These are phyloP conservation scores for Elsinoe batatas DNA, from an alignment of 2,329 filamentous ascomycete species.

Conservation along the genomic window DNA sequence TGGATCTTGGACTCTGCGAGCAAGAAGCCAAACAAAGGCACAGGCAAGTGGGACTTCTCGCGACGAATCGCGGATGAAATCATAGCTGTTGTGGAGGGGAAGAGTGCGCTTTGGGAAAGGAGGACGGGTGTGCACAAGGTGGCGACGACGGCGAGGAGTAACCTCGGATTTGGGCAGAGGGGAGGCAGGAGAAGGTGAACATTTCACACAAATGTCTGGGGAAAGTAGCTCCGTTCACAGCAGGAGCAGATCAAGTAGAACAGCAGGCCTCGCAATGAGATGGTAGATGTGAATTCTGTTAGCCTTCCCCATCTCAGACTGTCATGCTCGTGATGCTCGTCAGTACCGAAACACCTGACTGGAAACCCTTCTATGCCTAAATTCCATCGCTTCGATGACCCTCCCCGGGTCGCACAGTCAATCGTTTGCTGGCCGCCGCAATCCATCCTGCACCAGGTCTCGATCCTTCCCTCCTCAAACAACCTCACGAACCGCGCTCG, in stretches of 20 bases:
- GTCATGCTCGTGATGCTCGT: slow-evolving; percentile 3
- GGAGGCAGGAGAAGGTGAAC: slow-evolving; percentile 19
- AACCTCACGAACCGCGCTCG: too few species aligned
- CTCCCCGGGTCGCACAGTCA: too few species aligned
- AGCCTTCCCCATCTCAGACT: not conserved
- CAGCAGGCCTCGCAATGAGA: not conserved
- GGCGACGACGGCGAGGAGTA: slow-evolving; percentile 68
- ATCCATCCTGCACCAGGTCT: not conserved
- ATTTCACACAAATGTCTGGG: not conserved
- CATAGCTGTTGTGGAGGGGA: slow-evolving; percentile 77
- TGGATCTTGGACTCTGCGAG: slow-evolving; percentile 85
- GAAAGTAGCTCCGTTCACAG: not conserved
- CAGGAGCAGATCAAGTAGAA: not conserved
- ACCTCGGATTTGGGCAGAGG: slow-evolving; percentile 38
- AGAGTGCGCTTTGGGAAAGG: slow-evolving; percentile 75
- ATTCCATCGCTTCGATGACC: too few species aligned
- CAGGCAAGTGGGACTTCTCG: slow-evolving; percentile 62
- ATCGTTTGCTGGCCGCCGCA: too few species aligned
- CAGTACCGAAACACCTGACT: not conserved
- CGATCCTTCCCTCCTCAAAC: too few species aligned
- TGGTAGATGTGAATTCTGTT: not conserved
- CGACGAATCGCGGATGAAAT: slow-evolving; percentile 76
- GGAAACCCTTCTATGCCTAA: too few species aligned
- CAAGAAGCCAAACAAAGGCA: slow-evolving; percentile 64
- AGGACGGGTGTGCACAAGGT: slow-evolving; percentile 68